Conservation (phyloP, 2,329 filamentous ascomycete genomes). For the Aquanectria penicillioides region DNA sequence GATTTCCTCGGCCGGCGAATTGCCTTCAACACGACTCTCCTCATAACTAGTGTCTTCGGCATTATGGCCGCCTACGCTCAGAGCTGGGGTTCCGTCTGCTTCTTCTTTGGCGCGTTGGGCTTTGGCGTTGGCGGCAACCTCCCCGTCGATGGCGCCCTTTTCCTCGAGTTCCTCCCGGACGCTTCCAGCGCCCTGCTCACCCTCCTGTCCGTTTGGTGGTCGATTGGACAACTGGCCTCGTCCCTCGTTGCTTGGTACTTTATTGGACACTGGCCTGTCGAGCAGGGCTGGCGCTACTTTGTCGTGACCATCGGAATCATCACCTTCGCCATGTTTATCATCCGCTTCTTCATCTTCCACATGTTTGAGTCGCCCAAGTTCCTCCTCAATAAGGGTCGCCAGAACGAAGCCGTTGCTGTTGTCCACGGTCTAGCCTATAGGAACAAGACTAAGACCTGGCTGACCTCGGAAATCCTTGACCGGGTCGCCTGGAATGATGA, state of each 20-base stretch:
- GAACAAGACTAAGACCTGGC: conserved; percentile 77
- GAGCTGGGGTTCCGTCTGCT: conserved; percentile 73
- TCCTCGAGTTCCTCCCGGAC: conserved; percentile 84
- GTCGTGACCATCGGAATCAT: conserved; percentile 75
- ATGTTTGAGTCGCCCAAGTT: conserved; percentile 90
- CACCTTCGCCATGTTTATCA: conserved; percentile 80
- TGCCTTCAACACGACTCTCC: conserved; percentile 83
- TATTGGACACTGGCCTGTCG: conserved; percentile 73
- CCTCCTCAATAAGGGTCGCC: conserved; percentile 78
- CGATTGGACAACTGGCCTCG: conserved; percentile 79
- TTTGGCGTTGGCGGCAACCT: conserved; percentile 80
- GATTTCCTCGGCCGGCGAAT: conserved; percentile 82
- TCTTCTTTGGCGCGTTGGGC: conserved; percentile 69
- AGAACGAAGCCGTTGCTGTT: conserved; percentile 81
- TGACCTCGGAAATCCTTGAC: conserved; percentile 76
- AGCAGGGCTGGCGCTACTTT: conserved; percentile 82
- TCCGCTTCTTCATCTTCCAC: conserved; percentile 82
- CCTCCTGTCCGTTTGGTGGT: conserved; percentile 88
- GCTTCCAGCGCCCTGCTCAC: conserved; percentile 79
- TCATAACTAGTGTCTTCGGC: conserved; percentile 80
- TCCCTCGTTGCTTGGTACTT: conserved; percentile 80
- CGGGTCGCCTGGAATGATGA: conserved; percentile 59
- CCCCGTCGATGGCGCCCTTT: conserved; percentile 82
- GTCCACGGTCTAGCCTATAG: conserved; percentile 81
- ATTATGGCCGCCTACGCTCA: conserved; percentile 74